Conservation (phyloP, 2,329 filamentous ascomycete genomes). For the Parascedosporium putredinis region DNA sequence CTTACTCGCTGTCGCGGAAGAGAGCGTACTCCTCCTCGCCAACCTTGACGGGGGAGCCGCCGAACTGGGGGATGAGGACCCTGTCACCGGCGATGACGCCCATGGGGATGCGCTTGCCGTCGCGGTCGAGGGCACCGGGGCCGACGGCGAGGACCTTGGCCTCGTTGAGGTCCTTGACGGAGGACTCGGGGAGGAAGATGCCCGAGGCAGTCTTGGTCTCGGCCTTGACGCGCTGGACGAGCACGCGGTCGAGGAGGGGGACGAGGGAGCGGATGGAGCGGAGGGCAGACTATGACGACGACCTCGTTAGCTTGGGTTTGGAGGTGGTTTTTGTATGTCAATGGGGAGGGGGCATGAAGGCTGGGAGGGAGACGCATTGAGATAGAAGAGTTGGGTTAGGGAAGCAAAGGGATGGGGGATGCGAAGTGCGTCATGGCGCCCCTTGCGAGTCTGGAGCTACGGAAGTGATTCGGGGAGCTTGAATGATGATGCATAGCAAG, state of each 20-base stretch:
- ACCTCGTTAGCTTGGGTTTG: background rate
- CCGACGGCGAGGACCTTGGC: conserved; percentile 93
- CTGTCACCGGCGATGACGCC: conserved; percentile 77
- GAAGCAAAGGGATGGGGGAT: no score
- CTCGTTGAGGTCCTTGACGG: conserved; percentile 97
- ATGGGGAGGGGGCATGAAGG: no score
- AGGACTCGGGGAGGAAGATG: conserved; percentile 95
- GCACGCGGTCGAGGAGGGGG: conserved; percentile 93
- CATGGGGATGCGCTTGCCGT: conserved; percentile 79
- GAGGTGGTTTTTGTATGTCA: background rate
- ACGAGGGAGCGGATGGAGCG: conserved; percentile 92
- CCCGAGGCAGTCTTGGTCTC: conserved; percentile 93
- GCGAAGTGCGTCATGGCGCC: no score
- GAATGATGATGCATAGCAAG: background rate
- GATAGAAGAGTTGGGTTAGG: no score
- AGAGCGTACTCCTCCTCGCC: conserved; percentile 93
- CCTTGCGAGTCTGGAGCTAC: background rate
- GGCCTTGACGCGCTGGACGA: conserved; percentile 95
- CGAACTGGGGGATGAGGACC: conserved; percentile 94
- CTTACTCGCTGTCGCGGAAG: conserved; percentile 97
- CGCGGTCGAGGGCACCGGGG: conserved; percentile 75
- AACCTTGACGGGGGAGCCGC: conserved; percentile 91
- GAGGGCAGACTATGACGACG: conserved; percentile 54
- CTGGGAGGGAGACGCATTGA: no score
- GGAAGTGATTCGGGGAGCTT: background rate